These are phyloP conservation scores for Haematococcus lacustris DNA, from an alignment of 139 green algal species.

Conservation along the genomic window DNA sequence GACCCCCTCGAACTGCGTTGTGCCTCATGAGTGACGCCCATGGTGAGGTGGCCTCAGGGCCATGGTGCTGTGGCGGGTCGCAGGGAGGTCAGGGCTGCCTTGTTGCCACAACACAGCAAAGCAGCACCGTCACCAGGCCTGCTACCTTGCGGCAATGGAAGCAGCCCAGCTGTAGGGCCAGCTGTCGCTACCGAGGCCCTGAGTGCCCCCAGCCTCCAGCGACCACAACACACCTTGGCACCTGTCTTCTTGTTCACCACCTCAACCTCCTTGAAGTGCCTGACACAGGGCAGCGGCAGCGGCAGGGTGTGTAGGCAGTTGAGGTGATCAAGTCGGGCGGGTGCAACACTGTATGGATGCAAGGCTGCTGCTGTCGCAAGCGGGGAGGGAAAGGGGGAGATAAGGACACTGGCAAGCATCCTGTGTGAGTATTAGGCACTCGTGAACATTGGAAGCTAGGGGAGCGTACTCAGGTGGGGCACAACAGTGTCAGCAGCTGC, in stretches of 20 bases:
- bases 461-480: background rate
- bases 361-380: background rate
- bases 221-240: slow-evolving; percentile 29
- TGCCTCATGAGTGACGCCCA: background rate
- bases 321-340: background rate
- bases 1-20: background rate
- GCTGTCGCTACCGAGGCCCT: too few species aligned
- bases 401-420: slow-evolving; percentile 4
- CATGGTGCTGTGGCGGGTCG: background rate
- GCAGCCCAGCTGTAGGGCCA: too few species aligned
- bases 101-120: background rate
- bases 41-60: background rate
- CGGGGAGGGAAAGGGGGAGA: background rate
- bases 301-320: background rate
- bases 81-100: background rate
- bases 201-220: too few species aligned
- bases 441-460: background rate
- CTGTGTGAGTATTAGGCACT: background rate
- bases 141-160: too few species aligned
- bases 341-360: background rate
- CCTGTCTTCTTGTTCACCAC: too few species aligned
- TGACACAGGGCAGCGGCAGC: too few species aligned
- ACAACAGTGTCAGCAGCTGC: background rate
- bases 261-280: slow-evolving; percentile 34
- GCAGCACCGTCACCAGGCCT: too few species aligned